Evolutionary conservation across 495 filamentous ascomycete species (phyloP).

Genomic region (Cercophora samala): DNA sequence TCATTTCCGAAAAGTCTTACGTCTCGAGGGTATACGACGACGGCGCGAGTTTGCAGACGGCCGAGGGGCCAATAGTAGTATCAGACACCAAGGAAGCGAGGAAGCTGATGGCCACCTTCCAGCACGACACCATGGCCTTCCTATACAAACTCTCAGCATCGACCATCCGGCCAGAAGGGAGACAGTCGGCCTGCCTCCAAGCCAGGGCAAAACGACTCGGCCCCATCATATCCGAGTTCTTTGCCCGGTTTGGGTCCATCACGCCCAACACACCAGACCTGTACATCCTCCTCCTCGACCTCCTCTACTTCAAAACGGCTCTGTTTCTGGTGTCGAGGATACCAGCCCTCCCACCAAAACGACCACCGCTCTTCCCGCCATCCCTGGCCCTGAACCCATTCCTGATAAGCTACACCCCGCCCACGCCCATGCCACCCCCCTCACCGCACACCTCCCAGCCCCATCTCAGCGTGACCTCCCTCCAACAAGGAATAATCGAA

Average conservation of each 20-base stretch:
- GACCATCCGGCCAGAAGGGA: constrained; percentile 11
- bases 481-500: neutral
- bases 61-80: neutral
- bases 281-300: constrained; percentile 18
- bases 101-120: constrained; percentile 21
- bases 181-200: constrained; percentile 17
- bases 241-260: constrained; percentile 8
- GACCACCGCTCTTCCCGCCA: neutral
- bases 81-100: constrained; percentile 9
- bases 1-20: constrained; percentile 59
- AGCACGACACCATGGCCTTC: constrained; percentile 25
- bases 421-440: neutral
- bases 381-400: constrained; percentile 5
- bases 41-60: constrained; percentile 20
- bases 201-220: constrained; percentile 18
- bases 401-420: constrained; percentile 3
- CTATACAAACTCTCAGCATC: constrained; percentile 15
- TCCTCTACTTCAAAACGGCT: constrained; percentile 54
- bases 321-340: constrained; percentile 46
- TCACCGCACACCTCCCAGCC: neutral
- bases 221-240: constrained; percentile 16
- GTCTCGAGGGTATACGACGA: constrained; percentile 49
- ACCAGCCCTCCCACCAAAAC: constrained; percentile 23
- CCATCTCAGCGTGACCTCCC: neutral
- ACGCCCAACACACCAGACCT: constrained; percentile 14